These are phyloP conservation scores for Amanita muscaria DNA, from an alignment of 768 basidiomycete species.

Conservation along the genomic window DNA sequence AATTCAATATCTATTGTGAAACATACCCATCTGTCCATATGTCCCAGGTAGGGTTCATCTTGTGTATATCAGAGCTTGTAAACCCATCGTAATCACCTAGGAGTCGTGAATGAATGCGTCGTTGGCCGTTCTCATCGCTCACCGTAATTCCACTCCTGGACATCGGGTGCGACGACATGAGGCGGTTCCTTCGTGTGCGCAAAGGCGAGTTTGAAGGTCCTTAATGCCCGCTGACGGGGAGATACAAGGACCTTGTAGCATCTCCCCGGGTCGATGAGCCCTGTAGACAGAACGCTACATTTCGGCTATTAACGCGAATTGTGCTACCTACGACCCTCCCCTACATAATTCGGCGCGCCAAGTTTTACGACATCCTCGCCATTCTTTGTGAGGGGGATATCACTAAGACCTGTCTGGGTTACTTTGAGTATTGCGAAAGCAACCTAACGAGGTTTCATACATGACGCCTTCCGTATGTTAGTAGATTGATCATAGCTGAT, in stretches of 20 bases:
- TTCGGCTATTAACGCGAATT: neutral
- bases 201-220: conserved; percentile 80
- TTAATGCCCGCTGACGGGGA: conserved; percentile 79
- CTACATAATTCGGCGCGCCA: conserved; percentile 60
- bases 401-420: conserved; percentile 70
- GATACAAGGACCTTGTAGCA: conserved; percentile 73
- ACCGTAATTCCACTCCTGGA: conserved; percentile 84
- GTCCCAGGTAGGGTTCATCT: conserved; percentile 51
- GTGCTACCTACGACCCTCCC: conserved; percentile 58
- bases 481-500: neutral
- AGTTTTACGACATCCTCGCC: conserved; percentile 66
- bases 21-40: conserved; percentile 78
- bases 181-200: conserved; percentile 33
- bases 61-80: conserved; percentile 65
- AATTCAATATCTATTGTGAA: conserved; percentile 11
- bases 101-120: conserved; percentile 1
- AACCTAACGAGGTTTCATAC: too few species aligned
- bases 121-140: neutral
- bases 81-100: conserved; percentile 82
- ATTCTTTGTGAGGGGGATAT: conserved; percentile 76
- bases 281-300: conserved; percentile 26
- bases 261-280: conserved; percentile 70
- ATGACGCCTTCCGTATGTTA: conserved; percentile 9
- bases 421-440: too few species aligned
- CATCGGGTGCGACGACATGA: conserved; percentile 55